Conservation (phyloP, 192 early-diverging fungal genomes). For the Chytriomyces confervae region DNA sequence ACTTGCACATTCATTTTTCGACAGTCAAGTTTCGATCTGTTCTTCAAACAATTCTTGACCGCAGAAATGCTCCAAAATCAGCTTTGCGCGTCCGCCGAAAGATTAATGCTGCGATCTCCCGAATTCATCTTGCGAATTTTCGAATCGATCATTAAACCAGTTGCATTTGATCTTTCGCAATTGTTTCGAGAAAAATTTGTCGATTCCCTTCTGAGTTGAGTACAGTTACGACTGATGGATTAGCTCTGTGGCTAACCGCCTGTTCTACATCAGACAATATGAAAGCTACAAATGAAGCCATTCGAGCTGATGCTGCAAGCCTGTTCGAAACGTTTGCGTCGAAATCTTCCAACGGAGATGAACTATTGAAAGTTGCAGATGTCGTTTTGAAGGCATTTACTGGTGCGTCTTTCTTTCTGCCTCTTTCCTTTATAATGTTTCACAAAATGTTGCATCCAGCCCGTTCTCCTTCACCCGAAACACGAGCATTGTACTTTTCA, state of each 20-base stretch:
- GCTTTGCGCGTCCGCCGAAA: slow-evolving; percentile 70
- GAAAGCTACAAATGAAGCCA: slow-evolving; percentile 66
- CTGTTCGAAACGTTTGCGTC: slow-evolving; percentile 67
- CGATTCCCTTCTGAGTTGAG: slow-evolving; percentile 62
- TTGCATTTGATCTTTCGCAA: slow-evolving; percentile 66
- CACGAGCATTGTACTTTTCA: slow-evolving; percentile 68
- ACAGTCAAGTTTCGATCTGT: slow-evolving; percentile 60
- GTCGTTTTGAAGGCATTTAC: slow-evolving; percentile 62
- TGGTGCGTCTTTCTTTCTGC: slow-evolving; percentile 18
- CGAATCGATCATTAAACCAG: slow-evolving; percentile 52
- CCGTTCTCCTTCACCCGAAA: slow-evolving; percentile 64
- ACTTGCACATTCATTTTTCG: slow-evolving; percentile 35
- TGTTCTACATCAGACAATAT: slow-evolving; percentile 52
- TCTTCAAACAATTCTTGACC: slow-evolving; percentile 62
- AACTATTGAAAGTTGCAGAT: slow-evolving; percentile 64
- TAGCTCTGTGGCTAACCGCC: background rate
- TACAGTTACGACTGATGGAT: background rate
- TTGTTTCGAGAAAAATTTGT: slow-evolving; percentile 68
- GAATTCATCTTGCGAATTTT: slow-evolving; percentile 72
- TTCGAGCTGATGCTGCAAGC: slow-evolving; percentile 62
- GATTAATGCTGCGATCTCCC: slow-evolving; percentile 83
- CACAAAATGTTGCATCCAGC: slow-evolving; percentile 24
- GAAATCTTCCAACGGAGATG: slow-evolving; percentile 51
- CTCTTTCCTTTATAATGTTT: slow-evolving; percentile 17
- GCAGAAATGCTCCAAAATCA: slow-evolving; percentile 59